These are phyloP conservation scores for Cardiospermum halicacabum DNA, from an alignment of 345 rosid species.

Conservation along the genomic window DNA sequence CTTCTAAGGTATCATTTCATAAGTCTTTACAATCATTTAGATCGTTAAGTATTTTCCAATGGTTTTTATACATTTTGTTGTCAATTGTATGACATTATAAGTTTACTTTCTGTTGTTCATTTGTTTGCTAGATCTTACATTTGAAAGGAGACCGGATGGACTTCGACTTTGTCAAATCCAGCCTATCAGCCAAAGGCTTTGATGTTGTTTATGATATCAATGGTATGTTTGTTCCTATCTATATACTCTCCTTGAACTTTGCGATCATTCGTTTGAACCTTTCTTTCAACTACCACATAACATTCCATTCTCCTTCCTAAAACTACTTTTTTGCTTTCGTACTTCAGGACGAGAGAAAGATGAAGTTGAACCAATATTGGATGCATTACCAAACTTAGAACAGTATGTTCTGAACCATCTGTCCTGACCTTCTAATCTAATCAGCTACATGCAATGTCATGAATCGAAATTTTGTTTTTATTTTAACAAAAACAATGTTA, in stretches of 20 bases:
- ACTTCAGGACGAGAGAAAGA: conserved; percentile 80
- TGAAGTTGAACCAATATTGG: conserved; percentile 89
- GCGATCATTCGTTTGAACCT: background rate
- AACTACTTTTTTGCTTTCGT: conserved; percentile 1
- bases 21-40: background rate
- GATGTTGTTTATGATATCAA: conserved; percentile 95
- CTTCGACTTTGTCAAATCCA: conserved; percentile 89
- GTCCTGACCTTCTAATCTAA: background rate
- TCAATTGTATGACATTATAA: background rate
- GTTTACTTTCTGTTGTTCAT: conserved; percentile 5
- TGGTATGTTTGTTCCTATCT: conserved; percentile 34
- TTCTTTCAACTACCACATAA: background rate
- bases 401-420: conserved; percentile 50
- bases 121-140: conserved; percentile 66
- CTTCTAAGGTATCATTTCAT: conserved; percentile 60
- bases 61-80: background rate
- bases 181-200: conserved; percentile 88
- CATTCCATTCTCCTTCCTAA: background rate
- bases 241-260: background rate
- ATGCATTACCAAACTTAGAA: conserved; percentile 85
- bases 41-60: background rate
- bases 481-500: too few species aligned
- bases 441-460: background rate
- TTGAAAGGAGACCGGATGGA: conserved; percentile 96
- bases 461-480: background rate